Evolutionary conservation across 1,284 basidiomycete species (phyloP), one percentile per base, ranked within the genome.

Genomic region (Austroboletus niveus): DNA sequence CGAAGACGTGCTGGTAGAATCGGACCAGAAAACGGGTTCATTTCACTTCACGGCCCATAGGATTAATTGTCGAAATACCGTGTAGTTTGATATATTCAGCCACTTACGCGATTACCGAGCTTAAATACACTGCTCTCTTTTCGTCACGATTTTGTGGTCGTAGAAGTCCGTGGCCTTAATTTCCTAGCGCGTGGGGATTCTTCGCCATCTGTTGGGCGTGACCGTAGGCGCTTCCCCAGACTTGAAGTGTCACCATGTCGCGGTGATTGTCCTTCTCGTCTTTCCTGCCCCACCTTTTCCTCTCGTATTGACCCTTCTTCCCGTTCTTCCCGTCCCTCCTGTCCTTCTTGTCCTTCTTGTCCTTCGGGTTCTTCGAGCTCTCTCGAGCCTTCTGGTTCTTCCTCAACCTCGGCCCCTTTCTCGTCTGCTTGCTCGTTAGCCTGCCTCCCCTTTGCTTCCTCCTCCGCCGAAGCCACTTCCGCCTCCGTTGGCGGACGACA

Each of bases 11-110:
- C 55, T 5, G 66, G 65, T 45, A 57, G 60, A 40, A 39, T 68
- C 52, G 69, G 68, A 34, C 67, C 58, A 3, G 69, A 69, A 1
- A 67, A 70, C 3, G 64, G 69, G 15, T 69, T 68, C 27, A 70
- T 70, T 11, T 6, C 68, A 8, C 57, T 71, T 8, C 66, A 72
- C 54, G 65, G 65, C 29, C 53, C 65, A 2, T 69, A 30, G 31
- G 38, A 40, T 5, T 41, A 27, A 72, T 51, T 44, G 27, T n/a
- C 49, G 14, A 22, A 20, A 54, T 51, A 53, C 49, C 45, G 36
- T 51, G 49, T 58, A 60, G 41, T 42, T 38, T 45, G 52, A 29
- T 24, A 24, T 31, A 35, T 35, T 38, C 14, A 27, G 20, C 34
- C 12, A n/a, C 34, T 15, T 15, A 2, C 34, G 34, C 12, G 15